A percentile compares a stretch with the other conserved stretches of the same genome.
Evolutionary conservation across 108 stramenopile genomes (phyloP).

Genomic region (Nitzschia sp.): DNA sequence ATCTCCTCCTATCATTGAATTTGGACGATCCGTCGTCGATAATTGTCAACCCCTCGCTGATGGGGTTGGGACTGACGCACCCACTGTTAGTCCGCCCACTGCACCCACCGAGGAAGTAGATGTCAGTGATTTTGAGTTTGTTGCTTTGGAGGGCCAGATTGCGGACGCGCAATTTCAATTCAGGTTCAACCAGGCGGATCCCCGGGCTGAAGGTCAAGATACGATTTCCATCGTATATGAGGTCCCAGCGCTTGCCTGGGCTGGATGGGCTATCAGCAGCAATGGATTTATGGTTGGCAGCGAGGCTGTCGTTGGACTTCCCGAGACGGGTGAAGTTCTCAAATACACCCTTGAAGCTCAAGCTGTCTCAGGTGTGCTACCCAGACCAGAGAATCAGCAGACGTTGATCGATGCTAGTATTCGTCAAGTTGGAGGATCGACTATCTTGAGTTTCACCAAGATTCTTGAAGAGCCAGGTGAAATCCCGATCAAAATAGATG

Average conservation of each 20-base stretch:
- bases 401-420: constrained; percentile 54
- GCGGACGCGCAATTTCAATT: constrained; percentile 4
- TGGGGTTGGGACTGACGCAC: constrained; percentile 1
- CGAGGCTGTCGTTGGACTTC: constrained; percentile 60
- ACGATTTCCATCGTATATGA: constrained; percentile 32
- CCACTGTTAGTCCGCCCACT: background rate
- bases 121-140: background rate
- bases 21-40: constrained; percentile 23
- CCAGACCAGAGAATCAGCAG: constrained; percentile 38
- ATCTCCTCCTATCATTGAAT: constrained; percentile 3
- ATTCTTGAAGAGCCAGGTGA: constrained; percentile 50
- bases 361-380: constrained; percentile 26
- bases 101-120: no score
- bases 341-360: constrained; percentile 51
- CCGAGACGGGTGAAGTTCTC: constrained; percentile 31
- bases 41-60: constrained; percentile 18
- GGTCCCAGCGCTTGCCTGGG: constrained; percentile 35
- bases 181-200: constrained; percentile 22
- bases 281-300: constrained; percentile 43
- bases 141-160: constrained; percentile 16
- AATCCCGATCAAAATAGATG: constrained; percentile 37
- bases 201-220: constrained; percentile 19
- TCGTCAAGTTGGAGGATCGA: constrained; percentile 36
- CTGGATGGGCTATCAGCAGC: constrained; percentile 38
- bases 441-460: constrained; percentile 66